Evolutionary conservation across 768 basidiomycete genomes (phyloP).

Genomic region (Trametes elegans): DNA sequence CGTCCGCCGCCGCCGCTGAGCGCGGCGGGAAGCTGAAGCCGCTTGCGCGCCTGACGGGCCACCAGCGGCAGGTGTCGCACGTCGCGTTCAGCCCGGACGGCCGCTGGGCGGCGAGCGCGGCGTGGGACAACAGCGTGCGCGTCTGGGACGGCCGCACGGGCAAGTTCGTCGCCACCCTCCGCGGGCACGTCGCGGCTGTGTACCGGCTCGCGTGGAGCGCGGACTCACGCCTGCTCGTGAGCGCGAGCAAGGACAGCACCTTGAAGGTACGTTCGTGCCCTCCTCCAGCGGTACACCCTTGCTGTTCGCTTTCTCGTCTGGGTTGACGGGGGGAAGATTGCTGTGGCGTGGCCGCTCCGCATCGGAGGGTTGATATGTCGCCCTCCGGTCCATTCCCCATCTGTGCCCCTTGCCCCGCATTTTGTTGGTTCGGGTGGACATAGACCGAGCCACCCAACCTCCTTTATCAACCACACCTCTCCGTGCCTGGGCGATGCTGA

Average conservation of each 20-base stretch:
- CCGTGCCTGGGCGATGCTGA: no score
- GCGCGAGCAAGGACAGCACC: slow-evolving; percentile 94
- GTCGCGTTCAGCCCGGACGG: slow-evolving; percentile 96
- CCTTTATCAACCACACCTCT: no score
- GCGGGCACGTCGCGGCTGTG: slow-evolving; percentile 93
- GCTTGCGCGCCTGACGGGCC: slow-evolving; percentile 80
- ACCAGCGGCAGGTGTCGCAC: slow-evolving; percentile 92
- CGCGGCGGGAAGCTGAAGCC: slow-evolving; percentile 60
- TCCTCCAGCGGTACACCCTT: neutral
- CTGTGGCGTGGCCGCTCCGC: no score
- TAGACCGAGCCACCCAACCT: no score
- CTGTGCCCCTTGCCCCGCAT: no score
- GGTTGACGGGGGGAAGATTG: neutral
- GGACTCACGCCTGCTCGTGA: slow-evolving; percentile 87
- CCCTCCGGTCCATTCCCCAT: neutral
- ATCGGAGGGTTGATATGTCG: neutral
- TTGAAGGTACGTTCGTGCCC: slow-evolving; percentile 64
- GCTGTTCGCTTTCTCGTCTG: neutral
- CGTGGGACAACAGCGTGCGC: slow-evolving; percentile 88
- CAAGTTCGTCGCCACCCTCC: slow-evolving; percentile 85
- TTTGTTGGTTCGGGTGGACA: no score
- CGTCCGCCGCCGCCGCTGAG: slow-evolving; percentile 37
- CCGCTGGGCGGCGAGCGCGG: slow-evolving; percentile 85
- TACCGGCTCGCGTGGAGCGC: slow-evolving; percentile 95
- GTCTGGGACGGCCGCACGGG: slow-evolving; percentile 86